Evolutionary conservation across 441 rosid genomes (phyloP), one percentile per base, ranked within the genome.

Genomic region (Eruca vesicaria): DNA sequence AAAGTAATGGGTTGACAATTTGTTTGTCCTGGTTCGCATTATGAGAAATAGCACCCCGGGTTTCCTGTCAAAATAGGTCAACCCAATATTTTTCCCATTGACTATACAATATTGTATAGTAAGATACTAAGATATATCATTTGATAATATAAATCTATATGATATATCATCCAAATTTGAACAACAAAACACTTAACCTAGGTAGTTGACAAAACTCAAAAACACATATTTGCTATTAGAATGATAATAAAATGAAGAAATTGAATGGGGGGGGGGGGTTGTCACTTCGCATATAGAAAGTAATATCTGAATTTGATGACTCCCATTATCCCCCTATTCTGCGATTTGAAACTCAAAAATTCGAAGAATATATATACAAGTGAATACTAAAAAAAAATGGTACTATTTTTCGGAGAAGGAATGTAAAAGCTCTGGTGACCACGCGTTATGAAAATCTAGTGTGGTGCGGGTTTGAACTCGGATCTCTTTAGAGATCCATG

Each of bases 21-120:
- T 68, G 78, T 74, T 66, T 71, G 72, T 45, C 78, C 67, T 45
- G 68, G 19, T 68, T 68, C 48, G 57, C 73, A 75, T 68, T 14
- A 26, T 50, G 63, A 68, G 63, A 68, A 68, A 61, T 68, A 48
- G 14, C 73, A 75, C 14, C 68, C 68, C 56, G 63, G 62, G 12
- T 61, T 72, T 36, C 56, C 7, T 60, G 69, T 64, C 57, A 50
- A 18, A 32, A 35, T 53, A 36, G 18, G 63, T 68, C 73, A 75
- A 75, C 73, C 68, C 69, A 68, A 35, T 18, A 50, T 3, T 21
- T 52, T 74, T 67, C 67, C 43, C 52, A 48, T 15, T 73, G 21
- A 65, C 35, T 26, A 33, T 11, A 62, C 41, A 63, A 35, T 52
- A 66, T 16, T 35, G 26, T 23, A 33, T 23, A 11, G 6, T 43